These are phyloP conservation scores for Wickerhamomyces hampshirensis DNA, from an alignment of 805 yeast species.

Conservation along the genomic window DNA sequence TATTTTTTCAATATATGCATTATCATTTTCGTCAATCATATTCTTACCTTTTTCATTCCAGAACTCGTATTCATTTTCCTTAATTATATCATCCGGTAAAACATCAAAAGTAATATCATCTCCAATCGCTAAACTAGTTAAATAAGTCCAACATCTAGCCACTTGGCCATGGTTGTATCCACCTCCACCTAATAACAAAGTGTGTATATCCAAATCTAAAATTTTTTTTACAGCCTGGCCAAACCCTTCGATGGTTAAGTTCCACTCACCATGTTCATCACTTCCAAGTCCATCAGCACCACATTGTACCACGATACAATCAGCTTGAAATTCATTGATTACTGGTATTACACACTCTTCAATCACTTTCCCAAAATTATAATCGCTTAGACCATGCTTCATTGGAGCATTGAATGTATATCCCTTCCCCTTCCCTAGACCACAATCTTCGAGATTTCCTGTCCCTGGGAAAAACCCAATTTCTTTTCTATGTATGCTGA, in stretches of 20 bases:
- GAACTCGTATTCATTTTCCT: slow-evolving; percentile 39
- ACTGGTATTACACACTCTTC: slow-evolving; percentile 39
- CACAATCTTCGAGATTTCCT: slow-evolving; percentile 39
- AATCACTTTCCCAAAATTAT: slow-evolving; percentile 32
- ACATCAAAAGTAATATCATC: slow-evolving; percentile 33
- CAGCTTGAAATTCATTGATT: slow-evolving; percentile 37
- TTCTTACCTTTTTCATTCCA: slow-evolving; percentile 38
- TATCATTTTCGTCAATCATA: slow-evolving; percentile 28
- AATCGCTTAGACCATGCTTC: slow-evolving; percentile 50
- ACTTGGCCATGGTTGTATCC: slow-evolving; percentile 63
- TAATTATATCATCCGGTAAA: slow-evolving; percentile 50
- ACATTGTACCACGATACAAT: slow-evolving; percentile 56
- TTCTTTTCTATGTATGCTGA: slow-evolving; percentile 62
- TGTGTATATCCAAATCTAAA: slow-evolving; percentile 29
- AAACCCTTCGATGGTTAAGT: slow-evolving; percentile 50
- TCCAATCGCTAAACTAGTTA: slow-evolving; percentile 20
- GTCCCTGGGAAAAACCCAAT: slow-evolving; percentile 73
- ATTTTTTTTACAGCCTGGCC: slow-evolving; percentile 31
- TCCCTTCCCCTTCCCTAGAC: slow-evolving; percentile 33
- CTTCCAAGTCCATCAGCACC: slow-evolving; percentile 74
- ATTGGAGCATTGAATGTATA: slow-evolving; percentile 51
- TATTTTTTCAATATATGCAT: slow-evolving; percentile 25
- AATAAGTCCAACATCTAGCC: slow-evolving; percentile 51
- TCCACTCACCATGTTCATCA: slow-evolving; percentile 67
- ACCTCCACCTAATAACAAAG: slow-evolving; percentile 67